phyloP scores from a whole-genome alignment of 768 basidiomycete genomes.

The Pisolithus orientalis region DNA sequence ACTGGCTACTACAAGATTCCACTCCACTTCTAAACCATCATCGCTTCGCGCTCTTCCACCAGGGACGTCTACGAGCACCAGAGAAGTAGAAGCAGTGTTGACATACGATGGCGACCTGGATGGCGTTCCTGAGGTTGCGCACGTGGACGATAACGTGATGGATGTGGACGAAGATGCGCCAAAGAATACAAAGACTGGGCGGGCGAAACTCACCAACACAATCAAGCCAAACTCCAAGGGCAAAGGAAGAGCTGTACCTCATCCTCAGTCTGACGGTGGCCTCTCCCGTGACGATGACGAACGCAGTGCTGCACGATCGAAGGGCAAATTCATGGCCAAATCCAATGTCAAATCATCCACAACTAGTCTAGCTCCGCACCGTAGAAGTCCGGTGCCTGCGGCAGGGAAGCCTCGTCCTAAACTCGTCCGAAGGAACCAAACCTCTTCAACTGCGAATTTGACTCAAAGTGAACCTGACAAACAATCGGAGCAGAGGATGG shows the following conservation, averaged over 20 bases:
- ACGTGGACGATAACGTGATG: background rate
- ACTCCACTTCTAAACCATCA: slow-evolving; percentile 1
- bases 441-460: background rate
- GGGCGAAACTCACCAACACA: slow-evolving; percentile 1
- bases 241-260: background rate
- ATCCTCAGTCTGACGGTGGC: background rate
- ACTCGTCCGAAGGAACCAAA: slow-evolving; percentile 1
- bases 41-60: slow-evolving; percentile 1
- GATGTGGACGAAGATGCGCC: slow-evolving; percentile 5
- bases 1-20: slow-evolving; percentile 4
- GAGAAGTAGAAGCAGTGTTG: slow-evolving; percentile 23
- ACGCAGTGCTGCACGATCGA: background rate
- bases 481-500: background rate
- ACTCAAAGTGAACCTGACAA: background rate
- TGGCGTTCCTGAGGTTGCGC: background rate
- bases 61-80: slow-evolving; percentile 15
- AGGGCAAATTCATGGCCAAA: background rate
- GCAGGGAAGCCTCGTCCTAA: background rate
- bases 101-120: slow-evolving; percentile 9
- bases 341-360: background rate
- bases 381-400: background rate
- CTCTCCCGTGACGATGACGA: background rate
- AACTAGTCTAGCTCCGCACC: background rate
- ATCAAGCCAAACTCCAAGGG: background rate
- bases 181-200: background rate